Evolutionary conservation across 179 eudicot genomes (phyloP).

Genomic region (Silene vulgaris): DNA sequence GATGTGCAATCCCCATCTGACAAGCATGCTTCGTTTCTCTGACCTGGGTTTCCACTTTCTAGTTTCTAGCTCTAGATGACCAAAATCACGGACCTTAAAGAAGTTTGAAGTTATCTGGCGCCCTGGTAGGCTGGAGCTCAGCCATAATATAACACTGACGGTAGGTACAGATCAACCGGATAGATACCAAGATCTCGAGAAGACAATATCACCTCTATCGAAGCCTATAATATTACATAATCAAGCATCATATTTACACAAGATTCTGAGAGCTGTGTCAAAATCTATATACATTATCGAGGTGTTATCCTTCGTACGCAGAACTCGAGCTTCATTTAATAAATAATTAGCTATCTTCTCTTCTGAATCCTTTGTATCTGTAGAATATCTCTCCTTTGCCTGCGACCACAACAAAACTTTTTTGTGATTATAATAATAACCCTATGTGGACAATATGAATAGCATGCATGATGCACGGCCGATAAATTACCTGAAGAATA

Average conservation of each 20-base stretch:
- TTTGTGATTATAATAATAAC: not conserved
- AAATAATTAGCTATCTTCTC: constrained; percentile 63
- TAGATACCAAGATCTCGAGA: constrained; percentile 15
- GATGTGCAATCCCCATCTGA: not conserved
- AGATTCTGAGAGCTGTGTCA: constrained; percentile 40
- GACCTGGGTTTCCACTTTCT: not conserved
- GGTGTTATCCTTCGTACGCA: constrained; percentile 91
- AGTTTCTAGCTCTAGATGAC: not conserved
- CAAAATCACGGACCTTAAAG: constrained; percentile 8
- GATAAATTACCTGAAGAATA: constrained; percentile 58
- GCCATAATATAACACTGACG: constrained; percentile 14
- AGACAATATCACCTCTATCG: constrained; percentile 10
- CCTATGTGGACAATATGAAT: not conserved
- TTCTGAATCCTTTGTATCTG: constrained; percentile 44
- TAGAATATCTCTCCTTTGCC: constrained; percentile 53
- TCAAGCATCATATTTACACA: constrained; percentile 39
- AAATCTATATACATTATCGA: constrained; percentile 83
- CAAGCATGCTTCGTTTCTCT: constrained; percentile 2
- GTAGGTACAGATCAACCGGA: constrained; percentile 18
- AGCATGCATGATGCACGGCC: not conserved
- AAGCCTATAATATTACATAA: constrained; percentile 23
- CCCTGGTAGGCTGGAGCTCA: constrained; percentile 10
- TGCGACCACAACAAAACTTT: constrained; percentile 24
- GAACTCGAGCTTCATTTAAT: constrained; percentile 74
- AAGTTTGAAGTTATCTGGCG: not conserved